phyloP scores from a whole-genome alignment of 169 alveolate species.

The Blepharisma undulans region DNA sequence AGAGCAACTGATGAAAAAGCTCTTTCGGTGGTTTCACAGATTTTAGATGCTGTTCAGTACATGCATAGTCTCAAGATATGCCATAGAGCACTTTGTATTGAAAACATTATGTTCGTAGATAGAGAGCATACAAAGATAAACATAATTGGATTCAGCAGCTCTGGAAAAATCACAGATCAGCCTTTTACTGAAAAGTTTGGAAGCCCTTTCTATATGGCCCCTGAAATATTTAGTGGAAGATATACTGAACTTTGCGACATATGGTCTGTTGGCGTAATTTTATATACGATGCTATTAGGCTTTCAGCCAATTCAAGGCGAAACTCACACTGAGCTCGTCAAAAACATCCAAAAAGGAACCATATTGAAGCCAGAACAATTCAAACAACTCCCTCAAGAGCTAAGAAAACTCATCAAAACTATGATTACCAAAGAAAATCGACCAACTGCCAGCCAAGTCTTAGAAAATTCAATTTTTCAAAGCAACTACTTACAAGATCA shows the following conservation, averaged over 20 bases:
- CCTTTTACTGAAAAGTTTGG: constrained; percentile 35
- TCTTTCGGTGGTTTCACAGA: neutral
- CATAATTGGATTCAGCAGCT: constrained; percentile 69
- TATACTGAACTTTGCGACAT: constrained; percentile 44
- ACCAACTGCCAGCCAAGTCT: neutral
- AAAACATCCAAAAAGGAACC: neutral
- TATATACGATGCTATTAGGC: constrained; percentile 28
- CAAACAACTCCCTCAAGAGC: neutral
- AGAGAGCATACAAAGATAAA: constrained; percentile 54
- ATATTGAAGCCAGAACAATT: no score
- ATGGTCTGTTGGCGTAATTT: constrained; percentile 44
- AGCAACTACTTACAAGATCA: neutral
- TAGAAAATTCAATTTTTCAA: neutral
- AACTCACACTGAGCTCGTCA: neutral
- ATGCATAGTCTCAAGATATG: neutral
- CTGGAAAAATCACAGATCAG: neutral
- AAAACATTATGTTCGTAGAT: constrained; percentile 63
- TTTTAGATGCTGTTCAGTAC: neutral
- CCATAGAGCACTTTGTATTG: constrained; percentile 50
- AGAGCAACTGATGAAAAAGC: neutral
- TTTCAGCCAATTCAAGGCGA: constrained; percentile 36
- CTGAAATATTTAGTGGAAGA: constrained; percentile 43
- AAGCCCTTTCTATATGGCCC: constrained; percentile 53
- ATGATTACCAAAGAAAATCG: neutral
- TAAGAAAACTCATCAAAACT: neutral